Conservation (phyloP, 352 stramenopile genomes). For the Globisporangium nagaii region DNA sequence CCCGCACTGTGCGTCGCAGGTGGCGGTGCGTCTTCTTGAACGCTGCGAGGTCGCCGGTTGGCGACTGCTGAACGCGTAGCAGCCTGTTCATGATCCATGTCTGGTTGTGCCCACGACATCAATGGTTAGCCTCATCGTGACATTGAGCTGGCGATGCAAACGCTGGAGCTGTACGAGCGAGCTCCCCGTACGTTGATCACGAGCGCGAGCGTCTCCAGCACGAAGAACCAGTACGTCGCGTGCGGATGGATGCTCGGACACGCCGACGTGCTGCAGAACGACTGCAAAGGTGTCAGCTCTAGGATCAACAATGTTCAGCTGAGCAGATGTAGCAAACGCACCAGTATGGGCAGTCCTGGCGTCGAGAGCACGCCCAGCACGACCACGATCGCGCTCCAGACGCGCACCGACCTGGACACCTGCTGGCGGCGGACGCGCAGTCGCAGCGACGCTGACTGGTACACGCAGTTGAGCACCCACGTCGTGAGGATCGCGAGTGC, state of each 20-base stretch:
- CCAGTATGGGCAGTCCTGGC: conserved; percentile 37
- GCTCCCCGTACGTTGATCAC: conserved; percentile 25
- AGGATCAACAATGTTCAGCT: neutral
- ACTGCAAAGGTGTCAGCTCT: conserved; percentile 11
- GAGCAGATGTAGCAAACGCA: neutral
- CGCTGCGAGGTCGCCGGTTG: neutral
- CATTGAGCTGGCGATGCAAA: neutral
- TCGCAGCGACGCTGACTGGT: conserved; percentile 22
- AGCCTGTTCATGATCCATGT: conserved; percentile 32
- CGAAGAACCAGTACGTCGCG: conserved; percentile 36
- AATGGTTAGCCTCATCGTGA: neutral
- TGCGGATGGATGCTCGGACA: conserved; percentile 21
- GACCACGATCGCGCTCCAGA: conserved; percentile 13
- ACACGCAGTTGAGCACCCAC: conserved; percentile 42
- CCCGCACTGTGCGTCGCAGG: conserved; percentile 13
- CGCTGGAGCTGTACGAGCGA: too few species aligned
- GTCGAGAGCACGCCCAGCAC: conserved; percentile 31
- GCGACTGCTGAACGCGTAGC: conserved; percentile 8
- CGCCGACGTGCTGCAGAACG: conserved; percentile 25
- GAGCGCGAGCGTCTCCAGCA: conserved; percentile 28
- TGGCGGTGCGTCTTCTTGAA: conserved; percentile 1
- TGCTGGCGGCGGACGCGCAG: conserved; percentile 21
- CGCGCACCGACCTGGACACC: conserved; percentile 9
- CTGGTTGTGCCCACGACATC: too few species aligned
- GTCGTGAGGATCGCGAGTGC: conserved; percentile 33